Base-by-base conservation (phyloP, 306 rosid species). In the Comarum palustre region DNA sequence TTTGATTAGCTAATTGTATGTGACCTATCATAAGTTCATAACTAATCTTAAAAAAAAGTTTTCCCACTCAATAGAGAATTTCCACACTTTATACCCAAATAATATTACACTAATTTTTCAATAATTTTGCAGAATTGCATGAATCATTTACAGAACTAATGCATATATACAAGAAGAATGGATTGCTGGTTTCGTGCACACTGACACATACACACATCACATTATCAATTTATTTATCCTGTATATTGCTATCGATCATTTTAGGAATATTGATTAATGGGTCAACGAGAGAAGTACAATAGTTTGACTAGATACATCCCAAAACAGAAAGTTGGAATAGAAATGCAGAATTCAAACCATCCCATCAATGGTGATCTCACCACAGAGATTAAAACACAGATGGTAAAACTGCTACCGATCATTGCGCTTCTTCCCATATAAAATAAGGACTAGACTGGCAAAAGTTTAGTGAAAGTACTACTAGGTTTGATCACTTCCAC, bases 391-490 rank as follows among this genome's bases (percentile, higher is more conserved):
- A 15, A 62, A 17, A 58, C 13, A 20, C 45, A 38, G 46, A 69
- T 6, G 65, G 58, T 14, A 52, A 69, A 61, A 70, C 51, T 76
- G 66, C 66, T 29, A 16, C 79, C 13, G 58, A 83, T 83, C 80
- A 57, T 47, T 13, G 38, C 74, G 76, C 78, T 69, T 66, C 84
- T 79, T 81, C 75, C 78, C 78, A 29, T 84, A 31, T 41, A 60
- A 60, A 60, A 60, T 27, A 58, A 16, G 41, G 36, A 58, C 57
- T 43, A 11, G 13, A 64, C 48, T 39, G 31, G 69, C 81, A 74
- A 83, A 81, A 77, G 83, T 68, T 27, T 57, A 8, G 66, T 29
- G 41, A 75, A 59, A 58, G 73, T 51, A 71, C 66, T 52, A 66
- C 76, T 64, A 66, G 80, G 82, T 42, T 70, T 25, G 48, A 38